Conservation (phyloP, 2,329 filamentous ascomycete genomes). For the Clonostachys byssicola region DNA sequence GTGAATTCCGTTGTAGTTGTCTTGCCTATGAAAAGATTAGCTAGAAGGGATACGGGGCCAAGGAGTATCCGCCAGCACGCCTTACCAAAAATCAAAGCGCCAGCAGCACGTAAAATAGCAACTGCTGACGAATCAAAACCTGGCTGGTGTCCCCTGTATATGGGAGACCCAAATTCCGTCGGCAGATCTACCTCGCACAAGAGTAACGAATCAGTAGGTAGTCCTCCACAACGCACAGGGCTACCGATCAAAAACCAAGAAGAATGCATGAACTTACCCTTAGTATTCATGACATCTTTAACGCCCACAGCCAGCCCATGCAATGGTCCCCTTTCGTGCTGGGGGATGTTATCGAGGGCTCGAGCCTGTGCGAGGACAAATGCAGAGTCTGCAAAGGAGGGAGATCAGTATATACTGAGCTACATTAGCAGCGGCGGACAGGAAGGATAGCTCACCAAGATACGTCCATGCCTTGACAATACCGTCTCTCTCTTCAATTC, state of each 20-base stretch:
- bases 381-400: constrained; percentile 16
- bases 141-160: constrained; percentile 41
- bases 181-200: constrained; percentile 42
- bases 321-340: constrained; percentile 2
- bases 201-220: neutral
- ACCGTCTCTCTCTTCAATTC: constrained; percentile 33
- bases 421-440: neutral
- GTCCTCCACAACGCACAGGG: neutral
- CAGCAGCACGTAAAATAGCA: constrained; percentile 44
- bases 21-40: constrained; percentile 12
- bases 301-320: constrained; percentile 35
- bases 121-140: constrained; percentile 48
- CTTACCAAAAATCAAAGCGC: constrained; percentile 45
- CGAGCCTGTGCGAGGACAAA: constrained; percentile 42
- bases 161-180: constrained; percentile 48
- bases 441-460: constrained; percentile 10
- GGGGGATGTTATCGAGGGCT: constrained; percentile 31
- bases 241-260: no score
- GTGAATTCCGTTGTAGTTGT: constrained; percentile 62
- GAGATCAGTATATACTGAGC: neutral
- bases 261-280: constrained; percentile 20
- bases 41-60: neutral
- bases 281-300: constrained; percentile 54
- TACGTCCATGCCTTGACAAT: constrained; percentile 43
- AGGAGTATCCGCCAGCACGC: neutral